Percentiles rank a stretch among this genome's conserved stretches.
phyloP scores from a whole-genome alignment of 257 asterid species.

The Nicotiana sylvestris region DNA sequence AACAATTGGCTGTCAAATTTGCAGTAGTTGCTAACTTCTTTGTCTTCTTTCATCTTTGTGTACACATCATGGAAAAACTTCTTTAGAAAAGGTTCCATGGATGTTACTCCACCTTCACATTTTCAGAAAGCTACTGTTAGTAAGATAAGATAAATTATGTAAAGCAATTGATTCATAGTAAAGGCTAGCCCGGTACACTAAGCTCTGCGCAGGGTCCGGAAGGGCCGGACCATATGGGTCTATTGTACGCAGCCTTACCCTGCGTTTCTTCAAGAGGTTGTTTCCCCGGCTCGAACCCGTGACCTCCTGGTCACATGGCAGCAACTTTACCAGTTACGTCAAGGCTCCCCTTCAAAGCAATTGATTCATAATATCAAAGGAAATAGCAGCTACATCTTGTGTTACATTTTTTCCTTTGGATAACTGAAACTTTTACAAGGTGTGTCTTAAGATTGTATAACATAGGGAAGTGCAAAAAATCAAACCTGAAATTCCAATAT shows the following conservation, averaged over 20 bases:
- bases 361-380: background rate
- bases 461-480: background rate
- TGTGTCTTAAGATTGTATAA: background rate
- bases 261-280: too few relatives aligned
- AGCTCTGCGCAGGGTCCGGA: too few relatives aligned
- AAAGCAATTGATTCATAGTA: background rate
- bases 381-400: background rate
- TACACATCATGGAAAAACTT: constrained; percentile 64
- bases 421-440: background rate
- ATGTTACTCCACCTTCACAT: constrained; percentile 76
- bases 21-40: constrained; percentile 63
- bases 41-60: constrained; percentile 48
- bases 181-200: too few relatives aligned
- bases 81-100: constrained; percentile 68
- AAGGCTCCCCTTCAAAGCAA: background rate
- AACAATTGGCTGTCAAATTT: constrained; percentile 64
- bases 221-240: too few relatives aligned
- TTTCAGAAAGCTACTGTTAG: background rate
- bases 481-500: constrained; percentile 82
- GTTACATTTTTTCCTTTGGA: background rate
- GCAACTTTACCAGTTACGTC: too few relatives aligned
- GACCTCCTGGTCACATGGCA: too few relatives aligned
- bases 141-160: background rate
- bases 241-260: too few relatives aligned
- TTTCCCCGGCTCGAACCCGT: too few relatives aligned